phyloP scores from a whole-genome alignment of 345 rosid species.

The Lepidium didymum region DNA sequence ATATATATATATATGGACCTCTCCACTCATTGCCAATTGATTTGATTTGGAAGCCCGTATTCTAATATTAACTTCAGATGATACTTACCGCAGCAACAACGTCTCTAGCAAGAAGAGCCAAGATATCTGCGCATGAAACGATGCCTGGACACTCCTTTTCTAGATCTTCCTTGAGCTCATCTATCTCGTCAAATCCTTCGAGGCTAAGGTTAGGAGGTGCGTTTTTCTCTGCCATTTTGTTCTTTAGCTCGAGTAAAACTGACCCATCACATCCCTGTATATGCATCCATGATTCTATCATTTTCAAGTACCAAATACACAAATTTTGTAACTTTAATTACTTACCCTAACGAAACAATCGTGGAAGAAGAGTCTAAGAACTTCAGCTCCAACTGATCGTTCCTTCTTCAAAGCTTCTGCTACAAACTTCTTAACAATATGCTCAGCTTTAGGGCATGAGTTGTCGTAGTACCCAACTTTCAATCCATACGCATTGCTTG shows the following conservation, averaged over 20 bases:
- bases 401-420: conserved; percentile 30
- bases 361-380: conserved; percentile 72
- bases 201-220: conserved; percentile 44
- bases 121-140: conserved; percentile 73
- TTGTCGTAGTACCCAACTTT: conserved; percentile 49
- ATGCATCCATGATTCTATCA: not conserved
- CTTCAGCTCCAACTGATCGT: conserved; percentile 46
- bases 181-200: conserved; percentile 55
- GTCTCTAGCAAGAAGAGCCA: conserved; percentile 68
- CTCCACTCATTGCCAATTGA: no score
- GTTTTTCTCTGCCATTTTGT: conserved; percentile 44
- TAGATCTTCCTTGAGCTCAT: conserved; percentile 45
- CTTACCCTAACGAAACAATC: conserved; percentile 75
- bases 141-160: conserved; percentile 67
- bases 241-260: conserved; percentile 46
- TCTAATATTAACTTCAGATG: no score
- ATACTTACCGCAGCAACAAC: conserved; percentile 36
- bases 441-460: conserved; percentile 47
- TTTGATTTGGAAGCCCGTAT: no score
- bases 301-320: not conserved
- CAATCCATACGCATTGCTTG: conserved; percentile 22
- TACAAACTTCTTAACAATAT: conserved; percentile 30
- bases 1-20: no score
- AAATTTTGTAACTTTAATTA: not conserved
- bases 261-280: conserved; percentile 86